Base-by-base conservation (phyloP, 2,329 filamentous ascomycete species). In the Zymoseptoria brevis region DNA sequence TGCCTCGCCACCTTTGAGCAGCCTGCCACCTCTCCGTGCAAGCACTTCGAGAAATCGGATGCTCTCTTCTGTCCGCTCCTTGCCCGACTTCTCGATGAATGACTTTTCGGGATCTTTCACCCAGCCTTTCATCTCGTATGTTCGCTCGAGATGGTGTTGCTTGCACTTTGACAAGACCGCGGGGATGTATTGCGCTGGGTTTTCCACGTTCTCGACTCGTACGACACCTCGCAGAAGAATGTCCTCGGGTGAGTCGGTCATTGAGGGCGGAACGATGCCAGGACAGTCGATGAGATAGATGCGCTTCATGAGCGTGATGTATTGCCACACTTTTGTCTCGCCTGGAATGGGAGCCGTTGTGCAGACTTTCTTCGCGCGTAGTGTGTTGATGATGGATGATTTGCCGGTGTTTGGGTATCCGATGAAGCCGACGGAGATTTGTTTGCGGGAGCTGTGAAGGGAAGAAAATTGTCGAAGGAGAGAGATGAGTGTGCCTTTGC, bases 321-420 rank as follows among this genome's bases (percentile, higher is more conserved):
- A 96, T 73, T 96, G 93, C 93, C 94, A 97, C 29, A 96, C 89
- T 76, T 96, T 97, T 35, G 93, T 97, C 79, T 96, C 92, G 13
- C 92, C 94, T 6, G 94, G 93, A 62, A 97, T 96, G 5, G 93
- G 94, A 6, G 94, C 94, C 3, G 96, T 90, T 16, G 82, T 94
- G 77, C 92, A 92, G 49, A 96, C 92, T 73, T 94, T 92, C 80
- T 96, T 97, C 74, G 91, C 93, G 52, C 91, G 84, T 2, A 99
- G 79, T 0, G 93, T 96, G 77, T 99, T 99, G 77, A 99, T 97
- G 66, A 99, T 94, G 50, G 89, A 94, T 2, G 89, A 96, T 75
- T 99, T 99, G 68, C 94, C 94, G 0, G 90, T 92, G 69, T 97
- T 99, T 3, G 94, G 94, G 65, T 94, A 94, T 22, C 87, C 87